Evolutionary conservation across 2,329 filamentous ascomycete species (phyloP).

Genomic region (Lachnellula subtilissima): DNA sequence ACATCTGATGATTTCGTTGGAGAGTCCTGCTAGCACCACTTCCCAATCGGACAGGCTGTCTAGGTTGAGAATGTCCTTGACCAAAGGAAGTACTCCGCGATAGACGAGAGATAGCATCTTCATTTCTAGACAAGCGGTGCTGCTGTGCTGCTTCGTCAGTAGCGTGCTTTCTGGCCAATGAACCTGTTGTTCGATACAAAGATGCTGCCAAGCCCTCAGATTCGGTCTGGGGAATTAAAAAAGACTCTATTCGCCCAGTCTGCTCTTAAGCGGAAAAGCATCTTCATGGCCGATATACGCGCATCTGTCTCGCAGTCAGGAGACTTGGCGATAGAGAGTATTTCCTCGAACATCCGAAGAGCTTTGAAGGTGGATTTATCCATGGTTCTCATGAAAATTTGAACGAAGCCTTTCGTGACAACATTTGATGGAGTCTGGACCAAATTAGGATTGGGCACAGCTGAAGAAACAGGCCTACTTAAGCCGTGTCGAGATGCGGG

Average conservation of each 20-base stretch:
- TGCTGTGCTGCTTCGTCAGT: constrained; percentile 36
- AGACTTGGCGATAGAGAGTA: constrained; percentile 60
- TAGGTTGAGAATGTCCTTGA: constrained; percentile 27
- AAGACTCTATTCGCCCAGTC: constrained; percentile 76
- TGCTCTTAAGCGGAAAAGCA: constrained; percentile 77
- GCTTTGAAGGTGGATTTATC: constrained; percentile 62
- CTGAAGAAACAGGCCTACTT: constrained; percentile 11
- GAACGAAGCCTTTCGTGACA: constrained; percentile 65
- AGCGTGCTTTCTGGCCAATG: constrained; percentile 40
- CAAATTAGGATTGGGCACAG: constrained; percentile 3
- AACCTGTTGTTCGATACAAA: constrained; percentile 59
- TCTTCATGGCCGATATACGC: constrained; percentile 68
- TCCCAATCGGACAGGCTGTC: constrained; percentile 32
- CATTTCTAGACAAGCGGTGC: constrained; percentile 33
- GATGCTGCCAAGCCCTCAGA: constrained; percentile 67
- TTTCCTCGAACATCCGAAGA: constrained; percentile 53
- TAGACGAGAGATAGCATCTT: constrained; percentile 31
- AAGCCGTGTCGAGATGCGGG: constrained; percentile 23
- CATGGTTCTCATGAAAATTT: constrained; percentile 71
- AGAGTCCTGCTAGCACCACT: constrained; percentile 26
- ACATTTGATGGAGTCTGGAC: constrained; percentile 61
- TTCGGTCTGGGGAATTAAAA: constrained; percentile 63
- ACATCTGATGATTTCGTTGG: constrained; percentile 47
- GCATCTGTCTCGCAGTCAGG: constrained; percentile 60
- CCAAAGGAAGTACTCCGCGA: constrained; percentile 31